Base-by-base conservation (phyloP, 805 yeast species). In the Suhomyces sp. region DNA sequence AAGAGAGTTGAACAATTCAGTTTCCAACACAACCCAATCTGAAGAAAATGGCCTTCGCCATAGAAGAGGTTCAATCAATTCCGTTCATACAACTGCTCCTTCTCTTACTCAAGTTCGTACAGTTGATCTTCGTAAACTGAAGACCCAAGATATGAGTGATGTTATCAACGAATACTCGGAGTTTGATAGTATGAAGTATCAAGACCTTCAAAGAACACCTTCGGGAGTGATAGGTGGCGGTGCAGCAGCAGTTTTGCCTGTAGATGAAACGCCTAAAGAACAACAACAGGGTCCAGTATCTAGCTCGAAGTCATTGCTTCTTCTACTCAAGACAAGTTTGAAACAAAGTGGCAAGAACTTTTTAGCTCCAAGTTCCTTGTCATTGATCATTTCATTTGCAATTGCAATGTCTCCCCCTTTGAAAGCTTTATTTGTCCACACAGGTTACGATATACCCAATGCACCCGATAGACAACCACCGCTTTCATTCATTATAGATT, bases 391-490 rank as follows among this genome's bases (percentile, higher is more conserved):
- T 0, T 78, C 93, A 1, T 71, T 92, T 24, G 72, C 79, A 0
- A 74, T 90, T 23, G 81, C 93, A 4, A 85, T 93, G 88, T 78
- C 93, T n/a, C 97, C 97, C 1, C 93, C 97, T 80, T 72, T 66
- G 23, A 63, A 55, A 53, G 66, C 70, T 6, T 56, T 87, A 15
- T 90, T 89, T 64, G 86, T 84, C 8, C 58, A 62, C 1, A 64
- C 70, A 24, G 71, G 71, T 44, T 78, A 77, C 17, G 68, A 78
- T 55, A 78, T 91, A 27, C 87, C 81, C 6, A 61, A 79, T 48
- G 97, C 97, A 0, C 98, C 98, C 0, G 98, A 93, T 68, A 76
- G 78, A 1, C 75, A 77, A 52, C 97, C 97, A 0, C 92, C 96
- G 0, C 74, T 93, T 29, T 90, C 90, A 35, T 92, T 92, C 58